A percentile compares a stretch with the other conserved stretches of the same genome.
Evolutionary conservation across 805 yeast genomes (phyloP).

Genomic region (Debaryomyces maramus): DNA sequence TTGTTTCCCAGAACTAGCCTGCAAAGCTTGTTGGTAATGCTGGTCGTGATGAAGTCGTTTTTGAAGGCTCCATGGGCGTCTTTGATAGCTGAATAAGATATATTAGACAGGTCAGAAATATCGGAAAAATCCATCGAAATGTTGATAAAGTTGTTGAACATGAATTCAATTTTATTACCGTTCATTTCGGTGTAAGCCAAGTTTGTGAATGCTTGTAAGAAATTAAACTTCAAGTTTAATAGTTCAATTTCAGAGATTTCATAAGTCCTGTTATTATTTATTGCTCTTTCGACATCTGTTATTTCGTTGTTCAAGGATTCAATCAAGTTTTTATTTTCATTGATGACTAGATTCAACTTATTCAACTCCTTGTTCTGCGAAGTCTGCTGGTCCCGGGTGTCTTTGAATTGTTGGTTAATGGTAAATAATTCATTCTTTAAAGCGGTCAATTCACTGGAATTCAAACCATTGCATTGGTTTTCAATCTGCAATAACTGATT

Average conservation of each 20-base stretch:
- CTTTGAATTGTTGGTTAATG: conserved; percentile 12
- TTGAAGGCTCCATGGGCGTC: not conserved
- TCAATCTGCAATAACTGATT: conserved; percentile 16
- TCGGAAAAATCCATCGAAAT: conserved; percentile 11
- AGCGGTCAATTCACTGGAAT: conserved; percentile 9
- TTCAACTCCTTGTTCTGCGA: conserved; percentile 10
- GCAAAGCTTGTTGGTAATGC: not conserved
- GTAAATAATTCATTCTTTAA: conserved; percentile 11
- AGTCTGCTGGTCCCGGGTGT: conserved; percentile 13
- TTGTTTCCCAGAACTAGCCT: not conserved
- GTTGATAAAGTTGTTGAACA: conserved; percentile 13
- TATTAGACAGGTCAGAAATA: conserved; percentile 1
- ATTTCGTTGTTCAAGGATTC: conserved; percentile 11
- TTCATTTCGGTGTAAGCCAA: conserved; percentile 17
- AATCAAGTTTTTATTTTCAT: conserved; percentile 10
- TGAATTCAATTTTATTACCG: conserved; percentile 10
- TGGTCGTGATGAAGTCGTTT: not conserved
- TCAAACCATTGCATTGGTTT: conserved; percentile 4
- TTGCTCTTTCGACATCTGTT: conserved; percentile 8
- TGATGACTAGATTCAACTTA: conserved; percentile 11
- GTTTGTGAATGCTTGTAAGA: conserved; percentile 28
- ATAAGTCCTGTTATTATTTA: conserved; percentile 17
- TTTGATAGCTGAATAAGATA: conserved; percentile 1
- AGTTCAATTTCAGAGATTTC: conserved; percentile 20
- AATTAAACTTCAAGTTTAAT: conserved; percentile 19